Evolutionary conservation across 495 filamentous ascomycete genomes (phyloP), one percentile per base, ranked within the genome.

Genomic region (Gamarada debralockiae): DNA sequence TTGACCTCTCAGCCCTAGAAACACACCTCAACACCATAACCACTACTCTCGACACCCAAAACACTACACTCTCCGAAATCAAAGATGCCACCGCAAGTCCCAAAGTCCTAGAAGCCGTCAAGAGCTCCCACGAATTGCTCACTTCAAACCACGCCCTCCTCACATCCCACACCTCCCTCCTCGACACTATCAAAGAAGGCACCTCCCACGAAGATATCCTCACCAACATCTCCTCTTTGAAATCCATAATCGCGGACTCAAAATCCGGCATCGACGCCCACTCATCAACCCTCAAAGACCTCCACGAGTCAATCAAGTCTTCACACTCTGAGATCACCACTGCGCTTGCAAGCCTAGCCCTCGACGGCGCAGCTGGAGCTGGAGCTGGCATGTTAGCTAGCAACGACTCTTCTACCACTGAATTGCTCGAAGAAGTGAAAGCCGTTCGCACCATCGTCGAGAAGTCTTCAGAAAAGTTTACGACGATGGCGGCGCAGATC

Each of bases 391-490:
- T 38, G 8, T 22, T 48, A 9, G 9, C 20, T 20, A 23, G 38
- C 22, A 10, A 52, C 22, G 47, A 50, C 17, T 23, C 50, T 47
- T 15, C 36, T 9, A 38, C 56, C 7, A 14, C 27, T 3, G 59
- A 55, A 21, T 24, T 62, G 4, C 34, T 63, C 5, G 37, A 50
- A n/a, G 56, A 59, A 41, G 34, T 63, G 1, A 57, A 55, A 31
- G 48, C 56, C 13, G 50, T 63, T 4, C 23, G 43, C 7, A 39
- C 27, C 3, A 21, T 58, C 20, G 51, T 55, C 12, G 51, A 57
- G 18, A 52, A 27, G 24, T 53, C 41, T 1, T 46, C 51, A 1
- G 25, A 62, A 12, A 23, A 31, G 0, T 23, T 58, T 7, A 52
- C 42, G 15, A 31, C 23, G n/a, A 50, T 58, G 15, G 38, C 27